Evolutionary conservation across 371 early-diverging fungal species (phyloP).

Genomic region (Cokeromyces recurvatus): DNA sequence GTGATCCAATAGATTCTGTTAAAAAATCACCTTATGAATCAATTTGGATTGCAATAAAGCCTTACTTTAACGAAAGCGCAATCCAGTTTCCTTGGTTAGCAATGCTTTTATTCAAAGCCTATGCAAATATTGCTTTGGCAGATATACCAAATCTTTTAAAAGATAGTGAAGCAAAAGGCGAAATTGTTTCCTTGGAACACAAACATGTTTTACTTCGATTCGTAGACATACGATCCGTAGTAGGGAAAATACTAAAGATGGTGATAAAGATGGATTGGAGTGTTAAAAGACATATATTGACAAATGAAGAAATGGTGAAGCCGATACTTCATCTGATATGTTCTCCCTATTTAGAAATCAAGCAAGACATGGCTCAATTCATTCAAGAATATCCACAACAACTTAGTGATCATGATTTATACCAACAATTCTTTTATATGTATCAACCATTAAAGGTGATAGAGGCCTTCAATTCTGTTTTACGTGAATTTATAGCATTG

Average conservation of each 20-base stretch:
- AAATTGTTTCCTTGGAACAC: not conserved
- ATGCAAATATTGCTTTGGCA: slow-evolving; percentile 17
- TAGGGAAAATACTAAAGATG: not conserved
- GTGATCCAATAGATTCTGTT: too few species aligned
- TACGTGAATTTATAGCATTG: slow-evolving; percentile 26
- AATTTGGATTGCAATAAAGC: slow-evolving; percentile 12
- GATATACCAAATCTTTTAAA: slow-evolving; percentile 11
- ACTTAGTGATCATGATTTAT: not conserved
- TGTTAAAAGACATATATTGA: not conserved
- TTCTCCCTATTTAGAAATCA: slow-evolving; percentile 19
- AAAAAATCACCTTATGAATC: slow-evolving; percentile 5
- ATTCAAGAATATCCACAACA: slow-evolving; percentile 6
- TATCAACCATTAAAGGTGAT: slow-evolving; percentile 10
- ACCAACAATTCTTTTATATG: slow-evolving; percentile 3
- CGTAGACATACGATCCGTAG: not conserved
- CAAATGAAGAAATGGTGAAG: slow-evolving; percentile 8
- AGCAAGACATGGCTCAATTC: not conserved
- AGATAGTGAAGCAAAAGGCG: not conserved
- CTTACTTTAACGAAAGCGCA: not conserved
- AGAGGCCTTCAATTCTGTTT: slow-evolving; percentile 16
- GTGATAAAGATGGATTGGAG: not conserved
- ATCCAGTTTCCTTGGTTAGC: slow-evolving; percentile 3
- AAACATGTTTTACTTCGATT: not conserved
- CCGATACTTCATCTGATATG: slow-evolving; percentile 18
- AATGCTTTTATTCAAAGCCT: slow-evolving; percentile 14